Evolutionary conservation across 2,329 filamentous ascomycete species (phyloP).

Genomic region (Claviceps sp.): DNA sequence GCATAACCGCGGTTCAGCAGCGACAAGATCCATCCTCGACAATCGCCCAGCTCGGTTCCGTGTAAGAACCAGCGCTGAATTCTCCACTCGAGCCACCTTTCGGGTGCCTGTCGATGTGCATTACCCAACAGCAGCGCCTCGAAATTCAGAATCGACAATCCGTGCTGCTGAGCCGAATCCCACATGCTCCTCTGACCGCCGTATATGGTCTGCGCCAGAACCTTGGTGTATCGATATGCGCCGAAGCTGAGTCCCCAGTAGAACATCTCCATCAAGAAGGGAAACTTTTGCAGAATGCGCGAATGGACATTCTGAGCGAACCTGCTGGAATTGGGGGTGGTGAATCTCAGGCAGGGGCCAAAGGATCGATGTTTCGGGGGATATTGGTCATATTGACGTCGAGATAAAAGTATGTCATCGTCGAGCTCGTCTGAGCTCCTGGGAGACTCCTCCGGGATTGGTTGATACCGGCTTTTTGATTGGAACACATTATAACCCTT

Average conservation of each 20-base stretch:
- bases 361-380: slow-evolving; percentile 9
- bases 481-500: slow-evolving; percentile 22
- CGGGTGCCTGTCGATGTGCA: slow-evolving; percentile 4
- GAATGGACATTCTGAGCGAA: slow-evolving; percentile 49
- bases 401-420: slow-evolving; percentile 1
- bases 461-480: slow-evolving; percentile 10
- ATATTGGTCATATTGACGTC: slow-evolving; percentile 5
- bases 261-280: slow-evolving; percentile 61
- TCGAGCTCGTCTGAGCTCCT: slow-evolving; percentile 12
- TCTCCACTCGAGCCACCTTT: slow-evolving; percentile 8
- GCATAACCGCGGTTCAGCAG: slow-evolving; percentile 58
- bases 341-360: slow-evolving; percentile 20
- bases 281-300: slow-evolving; percentile 50
- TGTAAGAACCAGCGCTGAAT: slow-evolving; percentile 47
- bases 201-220: slow-evolving; percentile 6
- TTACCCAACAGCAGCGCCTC: slow-evolving; percentile 7
- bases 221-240: slow-evolving; percentile 7
- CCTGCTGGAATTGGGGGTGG: slow-evolving; percentile 46
- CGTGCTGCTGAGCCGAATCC: slow-evolving; percentile 14
- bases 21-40: slow-evolving; percentile 34
- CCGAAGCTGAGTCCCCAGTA: slow-evolving; percentile 43
- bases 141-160: slow-evolving; percentile 4
- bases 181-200: slow-evolving; percentile 21
- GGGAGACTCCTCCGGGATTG: slow-evolving; percentile 13
- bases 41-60: slow-evolving; percentile 30